Percentiles rank a stretch among this genome's conserved stretches.
These are phyloP conservation scores for Geosiphon pyriformis DNA, from an alignment of 192 early-diverging fungal species.

Conservation along the genomic window DNA sequence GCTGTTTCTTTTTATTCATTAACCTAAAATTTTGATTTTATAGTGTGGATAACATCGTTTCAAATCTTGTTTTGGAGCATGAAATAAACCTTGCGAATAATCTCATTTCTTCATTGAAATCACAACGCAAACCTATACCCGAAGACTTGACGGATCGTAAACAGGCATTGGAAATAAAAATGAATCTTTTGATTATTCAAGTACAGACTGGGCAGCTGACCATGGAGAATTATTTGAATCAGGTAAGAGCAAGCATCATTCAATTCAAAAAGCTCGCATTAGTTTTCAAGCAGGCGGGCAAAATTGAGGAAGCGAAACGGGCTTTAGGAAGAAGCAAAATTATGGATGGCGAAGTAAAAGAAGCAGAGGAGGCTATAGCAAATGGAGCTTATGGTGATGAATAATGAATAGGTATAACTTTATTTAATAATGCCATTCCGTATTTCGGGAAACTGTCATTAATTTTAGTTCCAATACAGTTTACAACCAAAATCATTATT, in stretches of 20 bases:
- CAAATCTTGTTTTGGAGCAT: constrained; percentile 68
- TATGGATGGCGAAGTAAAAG: constrained; percentile 73
- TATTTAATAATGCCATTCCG: too few species aligned
- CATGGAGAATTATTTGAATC: constrained; percentile 61
- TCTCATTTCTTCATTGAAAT: constrained; percentile 43
- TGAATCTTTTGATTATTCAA: constrained; percentile 64
- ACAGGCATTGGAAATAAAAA: constrained; percentile 63
- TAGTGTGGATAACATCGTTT: constrained; percentile 67
- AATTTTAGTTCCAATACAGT: too few species aligned
- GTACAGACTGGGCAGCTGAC: constrained; percentile 67
- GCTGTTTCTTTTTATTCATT: constrained; percentile 20
- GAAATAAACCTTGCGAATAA: constrained; percentile 49
- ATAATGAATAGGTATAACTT: too few species aligned
- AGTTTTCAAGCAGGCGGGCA: constrained; percentile 58
- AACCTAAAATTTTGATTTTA: background rate
- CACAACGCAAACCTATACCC: constrained; percentile 39
- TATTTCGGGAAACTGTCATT: too few species aligned
- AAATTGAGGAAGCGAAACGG: constrained; percentile 58
- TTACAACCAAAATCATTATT: too few species aligned
- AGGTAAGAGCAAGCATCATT: constrained; percentile 53
- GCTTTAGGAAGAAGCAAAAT: constrained; percentile 65
- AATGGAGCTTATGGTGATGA: too few species aligned
- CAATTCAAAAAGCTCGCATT: constrained; percentile 59
- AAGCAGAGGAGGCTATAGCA: constrained; percentile 66
- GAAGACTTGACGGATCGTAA: constrained; percentile 64